Evolutionary conservation across 257 asterid species (phyloP).

Genomic region (Dorcoceras hygrometricum): DNA sequence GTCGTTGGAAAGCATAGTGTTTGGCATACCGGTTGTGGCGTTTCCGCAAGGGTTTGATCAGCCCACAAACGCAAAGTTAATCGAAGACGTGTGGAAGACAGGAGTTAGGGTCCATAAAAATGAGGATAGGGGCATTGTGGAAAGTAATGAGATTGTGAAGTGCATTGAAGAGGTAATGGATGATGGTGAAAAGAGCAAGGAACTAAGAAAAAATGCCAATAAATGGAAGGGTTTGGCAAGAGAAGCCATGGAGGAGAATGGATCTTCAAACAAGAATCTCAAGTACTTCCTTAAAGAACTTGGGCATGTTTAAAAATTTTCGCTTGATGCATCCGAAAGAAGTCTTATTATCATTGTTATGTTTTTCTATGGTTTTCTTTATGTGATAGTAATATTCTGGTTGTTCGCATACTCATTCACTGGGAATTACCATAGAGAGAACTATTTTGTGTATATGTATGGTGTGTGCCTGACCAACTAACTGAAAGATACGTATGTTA

Average conservation of each 20-base stretch:
- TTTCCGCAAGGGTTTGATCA: slow-evolving; percentile 54
- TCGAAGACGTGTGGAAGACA: slow-evolving; percentile 47
- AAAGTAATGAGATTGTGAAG: slow-evolving; percentile 44
- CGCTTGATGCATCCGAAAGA: no score
- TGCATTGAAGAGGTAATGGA: slow-evolving; percentile 51
- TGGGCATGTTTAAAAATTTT: neutral
- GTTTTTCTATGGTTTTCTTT: no score
- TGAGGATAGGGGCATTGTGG: slow-evolving; percentile 29
- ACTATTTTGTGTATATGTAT: no score
- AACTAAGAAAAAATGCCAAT: slow-evolving; percentile 35
- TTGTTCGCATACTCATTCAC: no score
- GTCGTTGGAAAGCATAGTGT: slow-evolving; percentile 41
- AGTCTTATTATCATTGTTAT: no score
- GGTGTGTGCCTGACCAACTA: no score
- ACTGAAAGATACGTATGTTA: no score
- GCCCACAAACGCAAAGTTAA: slow-evolving; percentile 50
- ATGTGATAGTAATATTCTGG: no score
- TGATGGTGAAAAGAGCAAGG: slow-evolving; percentile 30
- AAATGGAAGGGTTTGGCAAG: slow-evolving; percentile 36
- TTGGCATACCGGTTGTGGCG: slow-evolving; percentile 47
- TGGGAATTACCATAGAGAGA: no score
- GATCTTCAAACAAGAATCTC: slow-evolving; percentile 43
- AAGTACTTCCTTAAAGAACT: slow-evolving; percentile 25
- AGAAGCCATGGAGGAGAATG: slow-evolving; percentile 39
- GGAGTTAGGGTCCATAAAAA: slow-evolving; percentile 31